A percentile compares a stretch with the other conserved stretches of the same genome.
Conservation (phyloP, 1,139 yeast genomes). For the Hyphopichia fennica region DNA sequence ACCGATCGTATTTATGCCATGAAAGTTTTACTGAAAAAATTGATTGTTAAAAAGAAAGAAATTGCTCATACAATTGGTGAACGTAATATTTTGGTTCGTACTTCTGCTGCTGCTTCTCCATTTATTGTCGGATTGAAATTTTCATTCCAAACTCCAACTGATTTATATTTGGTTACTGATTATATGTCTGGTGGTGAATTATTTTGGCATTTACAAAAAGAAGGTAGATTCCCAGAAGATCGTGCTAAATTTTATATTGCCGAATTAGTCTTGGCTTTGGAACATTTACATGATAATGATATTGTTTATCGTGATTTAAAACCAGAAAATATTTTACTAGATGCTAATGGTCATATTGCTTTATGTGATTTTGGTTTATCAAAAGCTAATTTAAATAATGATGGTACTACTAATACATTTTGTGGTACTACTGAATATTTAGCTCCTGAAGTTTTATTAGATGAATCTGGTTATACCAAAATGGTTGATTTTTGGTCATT, state of each 20-base stretch:
- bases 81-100: conserved; percentile 87
- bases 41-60: conserved; percentile 93
- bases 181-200: conserved; percentile 98
- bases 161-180: conserved; percentile 89
- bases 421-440: conserved; percentile 97
- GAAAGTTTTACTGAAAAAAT: conserved; percentile 93
- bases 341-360: conserved; percentile 96
- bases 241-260: conserved; percentile 93
- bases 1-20: conserved; percentile 91
- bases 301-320: conserved; percentile 93
- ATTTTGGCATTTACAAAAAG: conserved; percentile 90
- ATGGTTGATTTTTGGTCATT: conserved; percentile 89
- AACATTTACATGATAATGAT: conserved; percentile 84
- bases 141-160: conserved; percentile 92
- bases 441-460: conserved; percentile 78
- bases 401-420: conserved; percentile 88
- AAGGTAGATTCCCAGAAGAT: conserved; percentile 85
- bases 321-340: conserved; percentile 91
- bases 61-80: conserved; percentile 98
- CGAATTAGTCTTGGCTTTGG: conserved; percentile 88
- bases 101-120: conserved; percentile 78
- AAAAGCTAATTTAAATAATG: conserved; percentile 86
- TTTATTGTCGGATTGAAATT: conserved; percentile 94
- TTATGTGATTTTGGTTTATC: conserved; percentile 96
- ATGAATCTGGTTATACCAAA: conserved; percentile 82